Evolutionary conservation across 2,329 filamentous ascomycete species (phyloP), one percentile per base, ranked within the genome.

Genomic region (Colletotrichum orbiculare): DNA sequence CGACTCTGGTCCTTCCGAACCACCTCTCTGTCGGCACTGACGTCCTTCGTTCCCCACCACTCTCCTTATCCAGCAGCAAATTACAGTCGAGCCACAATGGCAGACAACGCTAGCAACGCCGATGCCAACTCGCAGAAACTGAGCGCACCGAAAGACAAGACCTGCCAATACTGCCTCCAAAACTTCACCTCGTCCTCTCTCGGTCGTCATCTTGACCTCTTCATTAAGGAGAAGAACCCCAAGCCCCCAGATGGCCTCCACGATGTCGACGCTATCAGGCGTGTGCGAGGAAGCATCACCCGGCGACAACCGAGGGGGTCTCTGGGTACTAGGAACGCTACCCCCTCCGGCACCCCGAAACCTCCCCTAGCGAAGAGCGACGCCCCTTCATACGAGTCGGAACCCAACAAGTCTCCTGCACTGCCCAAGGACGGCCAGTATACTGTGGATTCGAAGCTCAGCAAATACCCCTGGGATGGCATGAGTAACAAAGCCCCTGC

Each of bases 171-270:
- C 80, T 98, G 95, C 77, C 85, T 89, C 50, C 93, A 97, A 77
- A 85, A 91, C 7, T 98, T 97, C 75, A 97, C 95, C 13, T 97
- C 94, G 2, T 97, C 94, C 13, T 97, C 93, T 2, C 87, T 98
- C 57, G 95, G 95, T 54, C 91, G 95, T 49, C 95, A 98, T 78
- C 89, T 97, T 70, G 95, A 98, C 76, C 87, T 97, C 43, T 97
- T 96, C 77, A 94, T 97, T 73, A 94, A 94, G 74, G 91, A 94
- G 64, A 96, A 94, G 81, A 97, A 97, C 76, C 93, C 95, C 1
- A 96, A 94, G 77, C 85, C 90, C 1, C 82, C 91, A 7, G 95
- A 98, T 78, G 94, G 94, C 54, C 81, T 97, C 49, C 95, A 98
- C 78, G 85, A 97, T 80, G 92, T 97, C 64, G 92, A 95, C 8